These are phyloP conservation scores for Saccharomycopsis oosterbeekiorum DNA, from an alignment of 805 yeast species.

Conservation along the genomic window DNA sequence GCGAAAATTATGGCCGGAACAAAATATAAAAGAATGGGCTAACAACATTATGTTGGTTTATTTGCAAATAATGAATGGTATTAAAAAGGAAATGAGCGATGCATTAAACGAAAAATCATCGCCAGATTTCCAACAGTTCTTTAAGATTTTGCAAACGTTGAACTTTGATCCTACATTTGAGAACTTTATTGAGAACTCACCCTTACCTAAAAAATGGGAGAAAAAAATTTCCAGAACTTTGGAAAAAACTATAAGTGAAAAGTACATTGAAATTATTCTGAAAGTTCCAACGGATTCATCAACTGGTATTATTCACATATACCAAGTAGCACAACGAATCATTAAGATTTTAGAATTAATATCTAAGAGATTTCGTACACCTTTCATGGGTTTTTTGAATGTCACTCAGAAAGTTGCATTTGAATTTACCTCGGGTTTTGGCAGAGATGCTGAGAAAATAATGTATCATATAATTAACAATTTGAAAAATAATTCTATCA, in stretches of 20 bases:
- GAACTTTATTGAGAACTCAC: constrained; percentile 26
- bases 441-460: constrained; percentile 43
- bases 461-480: constrained; percentile 40
- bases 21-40: constrained; percentile 44
- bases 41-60: constrained; percentile 36
- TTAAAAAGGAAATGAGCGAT: constrained; percentile 32
- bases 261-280: constrained; percentile 34
- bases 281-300: constrained; percentile 51
- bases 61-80: constrained; percentile 35
- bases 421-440: constrained; percentile 41
- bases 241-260: constrained; percentile 32
- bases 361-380: constrained; percentile 50
- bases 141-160: constrained; percentile 39
- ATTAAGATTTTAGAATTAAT: constrained; percentile 38
- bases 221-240: constrained; percentile 29
- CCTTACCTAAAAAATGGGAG: constrained; percentile 36
- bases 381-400: constrained; percentile 48
- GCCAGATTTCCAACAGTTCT: constrained; percentile 50
- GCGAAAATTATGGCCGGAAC: constrained; percentile 30
- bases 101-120: constrained; percentile 34
- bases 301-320: constrained; percentile 44
- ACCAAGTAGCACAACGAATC: constrained; percentile 45
- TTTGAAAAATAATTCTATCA: constrained; percentile 21
- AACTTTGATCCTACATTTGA: constrained; percentile 37
- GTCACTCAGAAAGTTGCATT: constrained; percentile 42